These are phyloP conservation scores for Cytospora chrysosperma DNA, from an alignment of 2,329 filamentous ascomycete species.

Conservation along the genomic window DNA sequence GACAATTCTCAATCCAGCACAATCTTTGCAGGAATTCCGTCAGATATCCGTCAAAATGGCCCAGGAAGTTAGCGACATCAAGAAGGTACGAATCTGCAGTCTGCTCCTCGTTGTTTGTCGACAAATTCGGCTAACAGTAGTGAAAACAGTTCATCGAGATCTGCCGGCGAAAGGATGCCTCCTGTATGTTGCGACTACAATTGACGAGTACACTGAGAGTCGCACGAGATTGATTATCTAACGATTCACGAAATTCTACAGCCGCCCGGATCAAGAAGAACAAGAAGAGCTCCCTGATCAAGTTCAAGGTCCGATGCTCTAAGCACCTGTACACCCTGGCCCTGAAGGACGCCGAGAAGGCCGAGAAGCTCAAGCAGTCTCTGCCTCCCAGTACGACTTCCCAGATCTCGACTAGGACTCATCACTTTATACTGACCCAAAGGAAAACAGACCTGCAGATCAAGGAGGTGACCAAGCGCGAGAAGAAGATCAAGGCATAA, in stretches of 20 bases:
- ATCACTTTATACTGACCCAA: conserved; percentile 36
- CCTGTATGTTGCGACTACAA: conserved; percentile 68
- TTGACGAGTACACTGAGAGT: conserved; percentile 15
- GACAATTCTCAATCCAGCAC: conserved; percentile 25
- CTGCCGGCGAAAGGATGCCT: conserved; percentile 98
- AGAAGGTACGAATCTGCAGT: conserved; percentile 57
- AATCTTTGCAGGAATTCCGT: conserved; percentile 26
- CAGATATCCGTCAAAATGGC: conserved; percentile 78
- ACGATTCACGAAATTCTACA: conserved; percentile 37
- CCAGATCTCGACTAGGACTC: not conserved
- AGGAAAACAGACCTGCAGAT: conserved; percentile 48
- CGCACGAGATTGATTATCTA: conserved; percentile 20
- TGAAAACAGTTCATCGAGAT: conserved; percentile 96
- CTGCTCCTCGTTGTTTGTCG: conserved; percentile 5
- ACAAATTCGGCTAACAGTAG: conserved; percentile 26
- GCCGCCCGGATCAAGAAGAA: conserved; percentile 96
- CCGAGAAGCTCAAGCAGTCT: conserved; percentile 99
- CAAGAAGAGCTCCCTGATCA: conserved; percentile 86
- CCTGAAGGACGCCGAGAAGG: conserved; percentile 98
- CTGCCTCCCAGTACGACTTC: conserved; percentile 84
- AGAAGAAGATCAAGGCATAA: conserved; percentile 51
- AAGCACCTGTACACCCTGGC: conserved; percentile 96
- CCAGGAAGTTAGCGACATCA: conserved; percentile 97
- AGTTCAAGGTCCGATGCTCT: conserved; percentile 99
- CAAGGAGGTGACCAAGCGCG: conserved; percentile 59